Base-by-base conservation (phyloP, 257 asterid species). In the Solanum commersonii region DNA sequence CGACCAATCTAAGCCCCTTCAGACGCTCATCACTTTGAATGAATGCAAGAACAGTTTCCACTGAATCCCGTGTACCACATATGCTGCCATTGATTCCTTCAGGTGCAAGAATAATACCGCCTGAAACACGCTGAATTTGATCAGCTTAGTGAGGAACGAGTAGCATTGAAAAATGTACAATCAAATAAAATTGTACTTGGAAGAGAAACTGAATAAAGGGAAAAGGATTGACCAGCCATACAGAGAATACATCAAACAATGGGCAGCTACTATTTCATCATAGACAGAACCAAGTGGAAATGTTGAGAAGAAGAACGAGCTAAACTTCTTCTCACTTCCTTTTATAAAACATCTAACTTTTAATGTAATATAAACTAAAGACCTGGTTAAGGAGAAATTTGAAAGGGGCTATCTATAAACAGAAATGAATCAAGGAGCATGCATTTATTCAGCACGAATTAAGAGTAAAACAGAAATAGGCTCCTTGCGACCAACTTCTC, bases 31-130 rank as follows among this genome's bases (percentile, higher is more conserved):
- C 98, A 23, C 87, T 78, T 90, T 96, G 96, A 90, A 97, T 95
- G 91, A 94, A 95, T 76, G 92, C 76, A 20, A 97, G 94, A 74
- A 97, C 96, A 88, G 91, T 90, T 88, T 95, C 98, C 49, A 97
- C 97, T 4, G 95, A 91, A 89, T 92, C 89, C 84, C 94, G 92
- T 46, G 90, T 93, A 63, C 99, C 98, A 88, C 99, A 97, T 90
- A 97, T 89, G 92, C 98, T 97, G 49, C 99, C 99, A 44, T 97
- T 97, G 90, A 97, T 96, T 87, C 99, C 99, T 94, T 97, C 98
- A 73, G 98, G 97, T 68, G 99, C 99, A 77, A 97, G 99, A 88
- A 97, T 96, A 76, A 97, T 95, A 63, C 99, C 99, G 87, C 99
- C 99, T 94, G 98, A 97, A 90, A 97, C 98, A 87, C 94, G 94